Conservation (phyloP, 768 basidiomycete species). For the Boletus huronensis region DNA sequence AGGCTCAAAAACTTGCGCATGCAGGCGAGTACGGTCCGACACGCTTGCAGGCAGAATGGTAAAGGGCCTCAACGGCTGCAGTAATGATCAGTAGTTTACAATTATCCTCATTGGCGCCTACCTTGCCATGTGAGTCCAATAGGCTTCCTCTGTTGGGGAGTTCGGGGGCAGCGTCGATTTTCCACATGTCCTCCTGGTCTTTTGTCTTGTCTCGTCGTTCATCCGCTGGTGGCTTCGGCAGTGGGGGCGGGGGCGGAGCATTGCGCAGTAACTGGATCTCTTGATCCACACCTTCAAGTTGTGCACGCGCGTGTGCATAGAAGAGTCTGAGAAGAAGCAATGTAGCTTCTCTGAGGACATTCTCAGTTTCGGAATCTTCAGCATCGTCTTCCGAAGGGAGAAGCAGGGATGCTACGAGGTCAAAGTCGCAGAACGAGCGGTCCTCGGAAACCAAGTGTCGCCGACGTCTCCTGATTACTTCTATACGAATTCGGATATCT, state of each 20-base stretch:
- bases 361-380: conserved; percentile 58
- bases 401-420: conserved; percentile 63
- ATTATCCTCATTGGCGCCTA: conserved; percentile 29
- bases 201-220: conserved; percentile 39
- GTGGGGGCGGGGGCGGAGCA: conserved; percentile 43
- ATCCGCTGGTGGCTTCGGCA: conserved; percentile 29
- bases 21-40: conserved; percentile 66
- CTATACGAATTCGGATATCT: conserved; percentile 64
- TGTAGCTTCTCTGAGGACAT: conserved; percentile 60
- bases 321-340: conserved; percentile 70
- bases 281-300: conserved; percentile 64
- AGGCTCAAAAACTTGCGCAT: conserved; percentile 79
- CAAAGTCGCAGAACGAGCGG: conserved; percentile 48
- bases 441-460: conserved; percentile 37
- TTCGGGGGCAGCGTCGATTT: conserved; percentile 55
- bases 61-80: conserved; percentile 84
- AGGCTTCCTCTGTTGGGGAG: conserved; percentile 56
- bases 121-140: conserved; percentile 75
- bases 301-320: conserved; percentile 64
- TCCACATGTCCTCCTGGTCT: conserved; percentile 63
- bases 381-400: conserved; percentile 39
- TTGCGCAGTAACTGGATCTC: conserved; percentile 66
- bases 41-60: conserved; percentile 79
- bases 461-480: conserved; percentile 56
- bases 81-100: conserved; percentile 5